Evolutionary conservation across 192 early-diverging fungal genomes (phyloP).

Genomic region (Umbelopsis sp.): DNA sequence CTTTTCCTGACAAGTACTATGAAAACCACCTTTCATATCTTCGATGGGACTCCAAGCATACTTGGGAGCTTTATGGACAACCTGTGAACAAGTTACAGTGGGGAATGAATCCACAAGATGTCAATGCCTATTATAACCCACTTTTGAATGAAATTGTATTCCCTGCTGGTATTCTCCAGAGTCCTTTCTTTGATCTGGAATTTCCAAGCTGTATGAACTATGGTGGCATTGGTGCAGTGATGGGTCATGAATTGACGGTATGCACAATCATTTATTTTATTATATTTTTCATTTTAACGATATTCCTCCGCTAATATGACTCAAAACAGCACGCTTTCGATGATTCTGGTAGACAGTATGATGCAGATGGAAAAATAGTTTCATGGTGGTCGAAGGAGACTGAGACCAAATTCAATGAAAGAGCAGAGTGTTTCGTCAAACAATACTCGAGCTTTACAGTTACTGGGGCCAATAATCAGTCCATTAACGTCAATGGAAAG

Average conservation of each 20-base stretch:
- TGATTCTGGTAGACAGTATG: constrained; percentile 53
- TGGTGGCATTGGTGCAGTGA: constrained; percentile 67
- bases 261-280: neutral
- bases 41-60: constrained; percentile 37
- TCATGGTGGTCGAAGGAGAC: constrained; percentile 47
- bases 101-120: constrained; percentile 59
- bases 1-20: constrained; percentile 55
- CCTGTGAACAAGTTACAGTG: constrained; percentile 51
- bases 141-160: constrained; percentile 56
- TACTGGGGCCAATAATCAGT: constrained; percentile 39
- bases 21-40: constrained; percentile 57
- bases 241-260: constrained; percentile 77
- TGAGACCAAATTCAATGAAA: constrained; percentile 44
- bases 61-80: constrained; percentile 29
- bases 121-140: constrained; percentile 60
- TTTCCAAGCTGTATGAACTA: constrained; percentile 67
- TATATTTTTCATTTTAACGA: constrained; percentile 2
- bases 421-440: constrained; percentile 63
- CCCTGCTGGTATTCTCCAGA: constrained; percentile 64
- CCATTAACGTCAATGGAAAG: constrained; percentile 53
- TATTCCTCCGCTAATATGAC: neutral
- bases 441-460: constrained; percentile 63
- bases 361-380: constrained; percentile 51
- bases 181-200: constrained; percentile 58
- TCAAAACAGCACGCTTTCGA: constrained; percentile 69